These are phyloP conservation scores for Apiospora malaysiana DNA, from an alignment of 2,329 filamentous ascomycete genomes.

Conservation along the genomic window DNA sequence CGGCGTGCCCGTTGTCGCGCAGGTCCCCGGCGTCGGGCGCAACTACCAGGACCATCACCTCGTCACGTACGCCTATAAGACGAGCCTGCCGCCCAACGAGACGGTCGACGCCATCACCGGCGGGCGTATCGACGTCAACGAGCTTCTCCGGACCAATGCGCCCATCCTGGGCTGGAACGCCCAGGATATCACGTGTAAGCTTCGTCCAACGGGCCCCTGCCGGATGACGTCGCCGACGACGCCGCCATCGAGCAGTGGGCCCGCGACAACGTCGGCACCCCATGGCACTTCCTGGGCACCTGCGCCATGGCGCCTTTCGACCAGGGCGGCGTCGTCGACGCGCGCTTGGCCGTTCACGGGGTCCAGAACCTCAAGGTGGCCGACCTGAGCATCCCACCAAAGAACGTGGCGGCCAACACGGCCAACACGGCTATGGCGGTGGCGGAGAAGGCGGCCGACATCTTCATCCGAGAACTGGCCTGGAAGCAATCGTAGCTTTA, in stretches of 20 bases:
- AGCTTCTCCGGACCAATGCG: conserved; percentile 58
- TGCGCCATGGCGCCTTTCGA: conserved; percentile 43
- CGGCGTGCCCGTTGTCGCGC: conserved; percentile 54
- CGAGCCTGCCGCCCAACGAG: conserved; percentile 51
- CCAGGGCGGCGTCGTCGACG: conserved; percentile 44
- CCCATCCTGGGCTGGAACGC: conserved; percentile 57
- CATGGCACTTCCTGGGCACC: conserved; percentile 46
- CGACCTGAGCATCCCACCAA: conserved; percentile 36
- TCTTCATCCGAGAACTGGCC: conserved; percentile 41
- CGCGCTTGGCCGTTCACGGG: conserved; percentile 43
- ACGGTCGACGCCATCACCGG: conserved; percentile 44
- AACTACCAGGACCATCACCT: conserved; percentile 60
- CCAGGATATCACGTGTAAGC: conserved; percentile 43
- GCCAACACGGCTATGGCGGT: conserved; percentile 51
- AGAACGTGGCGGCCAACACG: conserved; percentile 48
- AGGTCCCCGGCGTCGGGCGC: conserved; percentile 58
- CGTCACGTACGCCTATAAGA: conserved; percentile 55
- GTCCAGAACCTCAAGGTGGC: conserved; percentile 42
- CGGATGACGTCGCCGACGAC: conserved; percentile 41
- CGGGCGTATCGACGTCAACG: conserved; percentile 33
- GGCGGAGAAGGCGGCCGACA: conserved; percentile 49
- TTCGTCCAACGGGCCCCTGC: conserved; percentile 41
- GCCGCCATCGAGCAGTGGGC: conserved; percentile 46
- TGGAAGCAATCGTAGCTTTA: too few relatives aligned
- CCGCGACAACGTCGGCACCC: conserved; percentile 40